Base-by-base conservation (phyloP, 2,329 filamentous ascomycete species). In the Rhynchosporium secalis region DNA sequence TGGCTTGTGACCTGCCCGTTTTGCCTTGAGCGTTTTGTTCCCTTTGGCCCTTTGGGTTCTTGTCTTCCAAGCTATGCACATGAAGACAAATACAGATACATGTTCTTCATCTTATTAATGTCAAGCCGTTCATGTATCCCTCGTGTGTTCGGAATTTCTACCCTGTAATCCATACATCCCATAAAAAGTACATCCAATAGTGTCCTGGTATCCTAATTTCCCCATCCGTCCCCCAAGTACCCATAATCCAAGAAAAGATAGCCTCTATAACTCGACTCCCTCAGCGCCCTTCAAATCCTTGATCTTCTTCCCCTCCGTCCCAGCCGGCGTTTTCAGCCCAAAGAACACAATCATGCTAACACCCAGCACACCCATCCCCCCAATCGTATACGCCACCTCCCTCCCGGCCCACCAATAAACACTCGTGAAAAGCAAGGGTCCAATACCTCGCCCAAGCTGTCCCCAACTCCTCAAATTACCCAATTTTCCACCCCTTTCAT, bases 361-460 rank as follows among this genome's bases (percentile, higher is more conserved):
- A 1, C 81, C 85, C 4, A 90, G 76, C 79, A 98, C 96, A 4
- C 92, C 92, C 12, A 85, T 81, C 0, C 91, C 90, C 3, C 95
- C 95, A 70, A 92, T 82, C 1, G 80, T 81, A 75, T 98, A 99
- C 2, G 95, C 95, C 10, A 87, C 82, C 73, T 96, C 89, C 52
- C 95, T 82, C 0, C 95, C 95, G 6, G 92, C 93, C 95, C 95
- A 99, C 95, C 95, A 99, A 78, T 99, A 99, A 61, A 99, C 80
- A 55, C 91, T 92, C 65, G 95, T 98, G 74, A 99, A 99, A 41
- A 96, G 78, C 4, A 99, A 75, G 0, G 95, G 95, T 0, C 95
- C 95, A 10, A 96, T 76, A 0, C 93, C 92, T 40, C 95, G 84
- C 2, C 95, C 95, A 3, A 93, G 83, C 79, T 99, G 95, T 5